phyloP scores from a whole-genome alignment of 345 rosid genomes.

The Hypericum perforatum region DNA sequence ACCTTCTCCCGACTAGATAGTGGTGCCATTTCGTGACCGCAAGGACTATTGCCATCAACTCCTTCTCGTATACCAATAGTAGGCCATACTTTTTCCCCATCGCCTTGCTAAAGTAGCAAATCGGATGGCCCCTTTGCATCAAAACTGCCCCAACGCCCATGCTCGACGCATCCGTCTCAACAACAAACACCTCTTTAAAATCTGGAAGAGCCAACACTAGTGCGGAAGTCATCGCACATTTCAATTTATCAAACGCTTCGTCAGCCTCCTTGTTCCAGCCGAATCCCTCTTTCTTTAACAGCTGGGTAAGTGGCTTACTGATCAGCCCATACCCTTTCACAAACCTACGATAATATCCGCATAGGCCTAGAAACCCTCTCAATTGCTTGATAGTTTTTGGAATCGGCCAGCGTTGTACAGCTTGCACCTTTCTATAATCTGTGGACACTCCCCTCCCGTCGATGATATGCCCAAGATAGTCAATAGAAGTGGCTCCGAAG shows the following conservation, averaged over 20 bases:
- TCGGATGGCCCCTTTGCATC: not conserved
- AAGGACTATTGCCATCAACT: not conserved
- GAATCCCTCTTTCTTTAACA: not conserved
- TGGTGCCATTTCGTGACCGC: too few relatives aligned
- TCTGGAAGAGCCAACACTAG: not conserved
- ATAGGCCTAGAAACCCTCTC: too few relatives aligned
- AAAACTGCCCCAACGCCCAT: not conserved
- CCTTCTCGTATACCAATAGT: not conserved
- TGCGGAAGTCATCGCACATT: not conserved
- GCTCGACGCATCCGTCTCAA: not conserved
- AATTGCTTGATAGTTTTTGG: too few relatives aligned
- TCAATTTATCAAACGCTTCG: not conserved
- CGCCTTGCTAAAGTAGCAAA: not conserved
- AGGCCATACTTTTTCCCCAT: too few relatives aligned
- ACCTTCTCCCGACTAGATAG: not conserved
- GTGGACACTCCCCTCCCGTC: too few relatives aligned
- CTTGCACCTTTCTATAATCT: too few relatives aligned
- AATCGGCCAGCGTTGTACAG: too few relatives aligned
- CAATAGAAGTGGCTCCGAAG: too few relatives aligned
- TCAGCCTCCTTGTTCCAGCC: not conserved
- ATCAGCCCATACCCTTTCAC: not conserved
- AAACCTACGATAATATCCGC: not conserved
- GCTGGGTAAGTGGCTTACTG: not conserved
- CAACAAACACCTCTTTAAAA: not conserved
- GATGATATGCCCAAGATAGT: too few relatives aligned